These are phyloP conservation scores for Diaporthe vexans DNA, from an alignment of 2,329 filamentous ascomycete genomes.

Conservation along the genomic window DNA sequence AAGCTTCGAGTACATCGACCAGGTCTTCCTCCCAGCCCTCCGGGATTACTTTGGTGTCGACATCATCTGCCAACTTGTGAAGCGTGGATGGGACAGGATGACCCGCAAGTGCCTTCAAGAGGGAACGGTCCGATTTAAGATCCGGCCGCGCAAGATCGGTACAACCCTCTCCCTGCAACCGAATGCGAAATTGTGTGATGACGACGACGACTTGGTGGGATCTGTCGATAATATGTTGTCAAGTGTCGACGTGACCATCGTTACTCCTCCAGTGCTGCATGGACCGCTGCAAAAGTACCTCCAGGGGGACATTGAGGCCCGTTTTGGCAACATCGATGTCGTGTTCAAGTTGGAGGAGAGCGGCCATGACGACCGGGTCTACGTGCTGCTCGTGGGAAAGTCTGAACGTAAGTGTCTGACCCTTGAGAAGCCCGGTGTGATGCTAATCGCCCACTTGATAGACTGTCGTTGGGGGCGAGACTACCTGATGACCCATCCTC, in stretches of 20 bases:
- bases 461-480: conserved; percentile 65
- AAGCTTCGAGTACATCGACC: conserved; percentile 73
- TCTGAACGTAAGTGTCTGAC: conserved; percentile 49
- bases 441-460: conserved; percentile 21
- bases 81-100: conserved; percentile 63
- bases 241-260: conserved; percentile 64
- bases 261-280: conserved; percentile 62
- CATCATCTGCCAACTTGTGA: conserved; percentile 60
- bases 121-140: conserved; percentile 61
- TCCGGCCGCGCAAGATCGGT: conserved; percentile 55
- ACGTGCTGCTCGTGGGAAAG: conserved; percentile 69
- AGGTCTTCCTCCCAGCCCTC: conserved; percentile 70
- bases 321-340: conserved; percentile 61
- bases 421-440: not conserved
- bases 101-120: conserved; percentile 51
- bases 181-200: conserved; percentile 43
- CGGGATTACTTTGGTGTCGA: conserved; percentile 63
- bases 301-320: conserved; percentile 53
- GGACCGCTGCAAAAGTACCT: conserved; percentile 58
- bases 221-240: conserved; percentile 51
- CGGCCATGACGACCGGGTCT: conserved; percentile 64
- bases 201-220: conserved; percentile 40
- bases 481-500: conserved; percentile 50
- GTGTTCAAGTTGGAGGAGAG: conserved; percentile 66
- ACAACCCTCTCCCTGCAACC: conserved; percentile 52